Base-by-base conservation (phyloP, 2,329 filamentous ascomycete species). In the Drechslerella dactyloides region DNA sequence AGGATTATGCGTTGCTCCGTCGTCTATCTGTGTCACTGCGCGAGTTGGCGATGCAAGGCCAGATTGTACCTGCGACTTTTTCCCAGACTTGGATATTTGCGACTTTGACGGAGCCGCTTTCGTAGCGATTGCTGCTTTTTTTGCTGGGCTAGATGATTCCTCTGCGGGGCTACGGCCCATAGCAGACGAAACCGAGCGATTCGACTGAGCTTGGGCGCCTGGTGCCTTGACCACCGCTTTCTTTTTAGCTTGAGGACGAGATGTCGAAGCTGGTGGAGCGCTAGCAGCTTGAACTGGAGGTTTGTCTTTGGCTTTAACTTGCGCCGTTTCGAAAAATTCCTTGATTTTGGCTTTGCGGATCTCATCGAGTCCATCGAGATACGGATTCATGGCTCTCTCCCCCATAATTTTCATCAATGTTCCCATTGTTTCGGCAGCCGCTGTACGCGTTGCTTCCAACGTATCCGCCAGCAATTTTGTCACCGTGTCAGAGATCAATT, bases 321-420 rank as follows among this genome's bases (percentile, higher is more conserved):
- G 88, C 27, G 90, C 91, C 3, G 85, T 84, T 62, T 93, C 90
- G 70, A 88, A 90, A 79, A 87, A 97, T 79, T 99, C 94, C 81
- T 96, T 97, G 79, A 97, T 90, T 80, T 97, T 99, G 73, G 84
- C 90, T 82, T 96, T 97, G 73, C 93, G 87, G 75, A 97, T 97
- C 23, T 99, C 94, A 78, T 99, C 94, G 1, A 99, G 83, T 1
- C 91, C 91, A 74, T 97, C 93, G 15, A 99, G 82, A 78, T 96
- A 90, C 7, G 91, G 89, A 48, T 90, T 91, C 94, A 99, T 99
- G 58, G 90, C 90, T 65, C 94, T 87, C 80, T 99, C 96, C 46
- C 94, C 93, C 82, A 97, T 90, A 62, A 99, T 97, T 82, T 97
- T 99, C 94, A 97, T 97, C 55, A 99, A 80, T 0, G 93, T 96